Percentiles rank a stretch among this genome's conserved stretches.
Conservation (phyloP, 2,329 filamentous ascomycete genomes). For the Leptographium wingfieldii region DNA sequence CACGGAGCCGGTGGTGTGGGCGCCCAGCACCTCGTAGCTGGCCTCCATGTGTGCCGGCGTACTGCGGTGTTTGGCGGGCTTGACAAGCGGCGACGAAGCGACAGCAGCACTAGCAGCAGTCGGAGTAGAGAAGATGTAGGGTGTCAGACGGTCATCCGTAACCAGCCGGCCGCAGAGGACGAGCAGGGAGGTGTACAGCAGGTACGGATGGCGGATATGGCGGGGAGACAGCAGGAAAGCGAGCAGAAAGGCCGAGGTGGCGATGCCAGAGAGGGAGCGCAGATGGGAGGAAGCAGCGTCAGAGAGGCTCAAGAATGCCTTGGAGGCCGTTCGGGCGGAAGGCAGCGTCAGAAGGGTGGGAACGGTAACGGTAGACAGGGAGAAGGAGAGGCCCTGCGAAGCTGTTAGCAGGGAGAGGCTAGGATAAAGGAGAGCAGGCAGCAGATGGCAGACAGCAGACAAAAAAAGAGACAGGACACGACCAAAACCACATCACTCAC, state of each 20-base stretch:
- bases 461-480: background rate
- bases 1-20: conserved; percentile 19
- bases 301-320: conserved; percentile 57
- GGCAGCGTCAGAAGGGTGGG: conserved; percentile 72
- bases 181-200: conserved; percentile 71
- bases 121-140: conserved; percentile 24
- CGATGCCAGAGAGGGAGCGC: conserved; percentile 53
- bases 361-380: conserved; percentile 63
- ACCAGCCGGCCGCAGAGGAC: conserved; percentile 47
- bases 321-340: conserved; percentile 56
- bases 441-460: background rate
- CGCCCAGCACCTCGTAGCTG: conserved; percentile 48
- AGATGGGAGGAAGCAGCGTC: conserved; percentile 52
- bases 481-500: conserved; percentile 31
- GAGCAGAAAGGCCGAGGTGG: conserved; percentile 59
- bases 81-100: conserved; percentile 12
- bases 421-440: background rate
- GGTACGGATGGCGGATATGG: conserved; percentile 71
- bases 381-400: conserved; percentile 73
- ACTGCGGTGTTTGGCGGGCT: conserved; percentile 2
- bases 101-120: conserved; percentile 14
- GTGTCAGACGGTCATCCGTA: conserved; percentile 34
- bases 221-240: conserved; percentile 68
- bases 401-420: background rate
- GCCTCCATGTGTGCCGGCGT: conserved; percentile 42